Base-by-base conservation (phyloP, 1,284 basidiomycete species). In the Hemileia vastatrix region DNA sequence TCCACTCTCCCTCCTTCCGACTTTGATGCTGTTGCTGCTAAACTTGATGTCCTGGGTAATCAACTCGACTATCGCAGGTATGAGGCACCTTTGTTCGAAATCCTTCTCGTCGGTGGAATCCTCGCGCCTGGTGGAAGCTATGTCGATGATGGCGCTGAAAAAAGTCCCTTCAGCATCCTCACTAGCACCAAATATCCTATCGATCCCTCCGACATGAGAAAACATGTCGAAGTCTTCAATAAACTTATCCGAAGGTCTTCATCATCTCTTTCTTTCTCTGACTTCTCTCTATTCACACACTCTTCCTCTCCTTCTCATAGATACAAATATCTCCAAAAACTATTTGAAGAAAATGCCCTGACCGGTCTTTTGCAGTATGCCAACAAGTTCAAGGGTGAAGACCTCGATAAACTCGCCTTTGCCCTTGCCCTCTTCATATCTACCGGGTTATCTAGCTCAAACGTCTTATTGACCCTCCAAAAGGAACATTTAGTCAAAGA, bases 301-400 rank as follows among this genome's bases (percentile, higher is more conserved):
- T 52, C 13, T 32, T 44, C 54, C 15, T 24, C 11, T n/a, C 27
- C 13, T 43, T 6, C 31, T 23, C 36, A 9, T 70, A 91, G 89
- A 78, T 97, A 95, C 82, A 96, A 96, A 77, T 97, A 96, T 81
- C 87, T 97, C 69, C 93, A 96, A 79, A 90, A 87, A 77, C 90
- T 92, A 48, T 84, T 97, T 54, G 93, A 96, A 78, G 86, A 86
- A 75, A 83, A 81, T 47, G 83, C 89, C 63, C 81, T 97, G 32
- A 88, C 89, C 2, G 83, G 82, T 56, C 81, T 97, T 57, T 79
- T 97, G 66, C 90, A 94, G 76, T 59, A 65, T 45, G 57, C 62
- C 49, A 65, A 65, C 51, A 65, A 65, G 56, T 65, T 68, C 60
- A 53, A 67, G 31, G 57, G 63, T 47, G 67, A 65, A 40, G 66